Conservation (phyloP, 2,329 filamentous ascomycete species). For the Aspergillus arachidicola region DNA sequence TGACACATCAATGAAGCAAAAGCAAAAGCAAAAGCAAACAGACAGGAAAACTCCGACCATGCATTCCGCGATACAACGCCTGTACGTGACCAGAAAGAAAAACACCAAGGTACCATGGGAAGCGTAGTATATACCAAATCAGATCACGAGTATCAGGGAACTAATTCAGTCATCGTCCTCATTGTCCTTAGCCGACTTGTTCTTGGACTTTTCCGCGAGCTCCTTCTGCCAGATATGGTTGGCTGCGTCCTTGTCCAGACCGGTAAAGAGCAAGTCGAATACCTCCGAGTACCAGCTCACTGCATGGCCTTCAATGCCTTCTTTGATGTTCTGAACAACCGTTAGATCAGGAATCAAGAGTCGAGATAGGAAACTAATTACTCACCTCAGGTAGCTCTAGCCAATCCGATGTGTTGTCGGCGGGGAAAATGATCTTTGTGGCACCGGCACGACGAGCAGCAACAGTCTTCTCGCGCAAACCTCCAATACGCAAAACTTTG, state of each 20-base stretch:
- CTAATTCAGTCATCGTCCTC: slow-evolving; percentile 31
- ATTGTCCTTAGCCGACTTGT: slow-evolving; percentile 39
- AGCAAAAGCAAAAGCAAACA: slow-evolving; percentile 6
- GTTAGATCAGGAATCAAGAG: slow-evolving; percentile 21
- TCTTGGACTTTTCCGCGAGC: slow-evolving; percentile 59
- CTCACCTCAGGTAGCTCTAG: slow-evolving; percentile 92
- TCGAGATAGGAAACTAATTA: slow-evolving; percentile 25
- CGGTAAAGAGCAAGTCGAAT: slow-evolving; percentile 85
- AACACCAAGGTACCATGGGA: slow-evolving; percentile 17
- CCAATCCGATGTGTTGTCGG: slow-evolving; percentile 97
- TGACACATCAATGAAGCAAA: slow-evolving; percentile 11
- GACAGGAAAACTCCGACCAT: slow-evolving; percentile 35
- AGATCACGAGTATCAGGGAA: background rate
- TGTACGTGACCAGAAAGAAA: slow-evolving; percentile 31
- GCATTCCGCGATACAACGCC: slow-evolving; percentile 38
- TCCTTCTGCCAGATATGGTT: slow-evolving; percentile 72
- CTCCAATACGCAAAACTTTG: slow-evolving; percentile 93
- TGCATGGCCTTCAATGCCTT: slow-evolving; percentile 87
- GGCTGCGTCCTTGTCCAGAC: slow-evolving; percentile 72
- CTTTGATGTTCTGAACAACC: slow-evolving; percentile 83
- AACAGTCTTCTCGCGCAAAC: slow-evolving; percentile 94
- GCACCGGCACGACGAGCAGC: slow-evolving; percentile 90
- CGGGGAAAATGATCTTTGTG: slow-evolving; percentile 90
- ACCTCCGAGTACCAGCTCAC: slow-evolving; percentile 94
- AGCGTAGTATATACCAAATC: slow-evolving; percentile 23